Evolutionary conservation across 2,329 filamentous ascomycete species (phyloP).

Genomic region (Aspergillus melleus): DNA sequence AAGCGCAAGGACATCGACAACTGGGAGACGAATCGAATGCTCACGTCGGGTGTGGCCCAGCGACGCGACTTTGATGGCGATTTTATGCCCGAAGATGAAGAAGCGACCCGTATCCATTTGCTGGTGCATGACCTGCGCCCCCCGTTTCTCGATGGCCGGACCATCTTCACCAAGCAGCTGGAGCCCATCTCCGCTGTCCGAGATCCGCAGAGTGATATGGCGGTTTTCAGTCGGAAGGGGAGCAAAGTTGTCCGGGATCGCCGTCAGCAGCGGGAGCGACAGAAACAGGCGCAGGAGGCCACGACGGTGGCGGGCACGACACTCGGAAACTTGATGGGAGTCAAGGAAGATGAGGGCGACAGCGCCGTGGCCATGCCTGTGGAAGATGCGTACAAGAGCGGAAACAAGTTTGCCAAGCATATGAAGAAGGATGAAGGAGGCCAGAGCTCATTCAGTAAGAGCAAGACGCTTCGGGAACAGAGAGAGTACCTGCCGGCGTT

Average conservation of each 20-base stretch:
- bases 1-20: conserved; percentile 94
- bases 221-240: conserved; percentile 93
- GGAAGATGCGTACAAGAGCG: conserved; percentile 66
- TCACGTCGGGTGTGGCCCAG: conserved; percentile 93
- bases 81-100: conserved; percentile 82
- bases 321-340: conserved; percentile 90
- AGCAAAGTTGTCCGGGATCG: conserved; percentile 90
- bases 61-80: conserved; percentile 76
- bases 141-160: conserved; percentile 91
- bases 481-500: conserved; percentile 93
- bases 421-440: conserved; percentile 80
- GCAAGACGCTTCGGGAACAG: conserved; percentile 86
- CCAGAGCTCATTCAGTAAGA: conserved; percentile 89
- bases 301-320: conserved; percentile 91
- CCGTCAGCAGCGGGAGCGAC: conserved; percentile 86
- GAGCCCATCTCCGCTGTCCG: conserved; percentile 91
- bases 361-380: conserved; percentile 76
- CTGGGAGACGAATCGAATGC: conserved; percentile 98
- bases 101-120: conserved; percentile 83
- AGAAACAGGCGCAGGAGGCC: conserved; percentile 91
- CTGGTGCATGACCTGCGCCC: conserved; percentile 91
- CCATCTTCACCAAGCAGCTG: conserved; percentile 94
- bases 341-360: conserved; percentile 86
- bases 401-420: conserved; percentile 83
- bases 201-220: conserved; percentile 97